Evolutionary conservation across 179 eudicot species (phyloP).

Genomic region (Gypsophila paniculata): DNA sequence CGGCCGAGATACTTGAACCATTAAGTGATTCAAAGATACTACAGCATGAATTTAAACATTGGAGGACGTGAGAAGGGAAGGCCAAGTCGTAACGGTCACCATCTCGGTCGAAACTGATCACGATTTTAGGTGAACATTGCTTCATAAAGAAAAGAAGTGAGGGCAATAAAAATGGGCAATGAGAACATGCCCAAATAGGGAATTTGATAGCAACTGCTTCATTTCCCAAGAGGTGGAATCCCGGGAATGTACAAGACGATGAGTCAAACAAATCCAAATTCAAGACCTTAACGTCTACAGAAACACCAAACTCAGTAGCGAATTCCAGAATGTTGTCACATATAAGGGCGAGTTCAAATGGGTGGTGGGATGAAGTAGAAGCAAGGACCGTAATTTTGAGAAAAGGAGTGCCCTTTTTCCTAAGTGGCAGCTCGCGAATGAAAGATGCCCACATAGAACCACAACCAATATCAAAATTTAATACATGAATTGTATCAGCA

Average conservation of each 20-base stretch:
- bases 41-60: slow-evolving; percentile 10
- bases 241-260: slow-evolving; percentile 9
- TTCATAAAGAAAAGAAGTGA: slow-evolving; percentile 19
- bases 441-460: slow-evolving; percentile 86
- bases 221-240: slow-evolving; percentile 5
- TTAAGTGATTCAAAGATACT: slow-evolving; percentile 18
- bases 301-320: slow-evolving; percentile 18
- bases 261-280: slow-evolving; percentile 23
- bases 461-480: slow-evolving; percentile 73
- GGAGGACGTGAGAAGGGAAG: slow-evolving; percentile 21
- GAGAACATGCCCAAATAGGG: slow-evolving; percentile 24
- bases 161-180: slow-evolving; percentile 9
- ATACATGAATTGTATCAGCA: slow-evolving; percentile 44
- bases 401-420: slow-evolving; percentile 40
- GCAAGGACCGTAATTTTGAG: slow-evolving; percentile 65
- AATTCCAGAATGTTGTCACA: slow-evolving; percentile 19
- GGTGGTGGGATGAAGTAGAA: slow-evolving; percentile 53
- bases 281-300: slow-evolving; percentile 16
- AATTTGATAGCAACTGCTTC: slow-evolving; percentile 22
- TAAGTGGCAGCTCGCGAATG: slow-evolving; percentile 68
- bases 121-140: slow-evolving; percentile 15
- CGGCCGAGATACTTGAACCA: slow-evolving; percentile 6
- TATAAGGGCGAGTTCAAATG: slow-evolving; percentile 56
- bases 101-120: slow-evolving; percentile 16
- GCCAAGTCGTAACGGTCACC: slow-evolving; percentile 17